Evolutionary conservation across 306 rosid genomes (phyloP), one percentile per base, ranked within the genome.

Genomic region (Ochetophila trinervis): DNA sequence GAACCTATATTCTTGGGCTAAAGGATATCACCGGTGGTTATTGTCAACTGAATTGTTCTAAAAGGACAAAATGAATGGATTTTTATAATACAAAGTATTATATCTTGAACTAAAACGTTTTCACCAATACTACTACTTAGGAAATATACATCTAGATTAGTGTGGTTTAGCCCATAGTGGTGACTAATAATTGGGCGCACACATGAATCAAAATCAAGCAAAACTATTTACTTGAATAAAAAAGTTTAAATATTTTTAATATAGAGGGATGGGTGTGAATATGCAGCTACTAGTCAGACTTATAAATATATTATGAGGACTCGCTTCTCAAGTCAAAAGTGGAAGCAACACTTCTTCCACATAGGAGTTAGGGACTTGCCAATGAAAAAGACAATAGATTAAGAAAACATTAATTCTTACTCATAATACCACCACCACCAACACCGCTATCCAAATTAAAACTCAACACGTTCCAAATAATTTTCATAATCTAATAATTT

Each of bases 311-410:
- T 4, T n/a, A 60, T 18, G 1, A 24, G n/a, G 21, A 59, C 22
- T 19, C n/a, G 14, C 15, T 10, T 40, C n/a, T n/a, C 45, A 40
- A 66, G 83, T 78, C 86, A 82, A 82, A 78, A 82, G 83, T 82
- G 76, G 76, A 70, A 53, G 68, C 16, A 27, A 58, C 71, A 18
- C 72, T 67, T 58, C 27, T 20, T 48, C 45, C 73, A 42, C 63
- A 22, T 30, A 27, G 59, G 27, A 24, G 22, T 1, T 16, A 16
- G 44, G 66, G 20, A 62, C 58, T 40, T 72, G 54, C 72, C 32
- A 27, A 63, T 53, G 57, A 45, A 65, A 81, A 74, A 66, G 70
- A 51, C 24, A 30, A 18, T 7, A 20, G 72, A 36, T 62, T 23
- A 62, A 36, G 18, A 8, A 45, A 6, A n/a, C 45, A 40, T 12